Conservation (phyloP, 2,329 filamentous ascomycete species). For the Talaromyces sp. region DNA sequence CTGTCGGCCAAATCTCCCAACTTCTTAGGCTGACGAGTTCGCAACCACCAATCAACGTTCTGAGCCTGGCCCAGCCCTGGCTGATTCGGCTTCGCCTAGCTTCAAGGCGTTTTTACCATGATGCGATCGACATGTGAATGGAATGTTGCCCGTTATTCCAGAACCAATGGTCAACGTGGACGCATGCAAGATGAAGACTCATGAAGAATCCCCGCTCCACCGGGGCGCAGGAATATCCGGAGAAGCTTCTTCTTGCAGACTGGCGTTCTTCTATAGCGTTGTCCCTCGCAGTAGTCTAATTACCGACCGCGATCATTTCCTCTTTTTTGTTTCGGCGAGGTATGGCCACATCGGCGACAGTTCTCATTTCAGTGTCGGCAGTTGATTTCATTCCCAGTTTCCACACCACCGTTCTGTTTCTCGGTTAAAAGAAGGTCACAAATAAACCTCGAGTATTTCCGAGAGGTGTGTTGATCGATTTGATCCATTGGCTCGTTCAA, state of each 20-base stretch:
- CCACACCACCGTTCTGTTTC: too few species aligned
- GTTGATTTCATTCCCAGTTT: too few species aligned
- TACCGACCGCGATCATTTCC: background rate
- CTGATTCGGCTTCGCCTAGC: background rate
- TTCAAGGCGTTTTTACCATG: background rate
- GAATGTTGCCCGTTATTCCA: background rate
- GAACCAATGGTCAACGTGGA: background rate
- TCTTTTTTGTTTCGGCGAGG: slow-evolving; percentile 1
- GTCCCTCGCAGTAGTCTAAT: background rate
- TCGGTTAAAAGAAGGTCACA: too few species aligned
- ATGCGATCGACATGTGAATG: background rate
- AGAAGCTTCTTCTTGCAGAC: background rate
- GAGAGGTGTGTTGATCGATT: too few species aligned
- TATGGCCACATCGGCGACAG: slow-evolving; percentile 19
- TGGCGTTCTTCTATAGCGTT: background rate
- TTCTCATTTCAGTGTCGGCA: slow-evolving; percentile 13
- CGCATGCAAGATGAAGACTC: background rate
- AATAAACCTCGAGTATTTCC: too few species aligned
- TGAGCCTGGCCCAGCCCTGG: background rate
- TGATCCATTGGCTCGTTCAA: too few species aligned
- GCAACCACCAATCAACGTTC: background rate
- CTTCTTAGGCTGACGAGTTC: background rate
- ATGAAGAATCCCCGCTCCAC: background rate
- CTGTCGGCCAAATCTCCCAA: background rate
- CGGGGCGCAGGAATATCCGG: background rate